A percentile compares a stretch with the other conserved stretches of the same genome.
Conservation (phyloP, 2,329 filamentous ascomycete species). For the Ophiocordyceps camponoti-saundersi region DNA sequence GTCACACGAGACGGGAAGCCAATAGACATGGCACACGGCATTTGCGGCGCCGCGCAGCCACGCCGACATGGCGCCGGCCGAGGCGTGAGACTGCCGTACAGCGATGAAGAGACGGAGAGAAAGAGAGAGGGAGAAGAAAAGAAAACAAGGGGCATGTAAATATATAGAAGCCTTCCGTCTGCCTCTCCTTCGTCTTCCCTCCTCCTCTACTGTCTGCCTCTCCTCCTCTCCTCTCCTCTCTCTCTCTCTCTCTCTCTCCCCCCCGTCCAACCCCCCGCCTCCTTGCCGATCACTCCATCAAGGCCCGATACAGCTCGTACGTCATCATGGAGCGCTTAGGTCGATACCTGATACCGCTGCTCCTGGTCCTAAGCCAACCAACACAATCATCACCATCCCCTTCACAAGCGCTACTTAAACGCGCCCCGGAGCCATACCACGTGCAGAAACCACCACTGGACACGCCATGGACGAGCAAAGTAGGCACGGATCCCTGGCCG, state of each 20-base stretch:
- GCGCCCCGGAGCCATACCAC: conserved; percentile 13
- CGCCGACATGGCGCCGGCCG: background rate
- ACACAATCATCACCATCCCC: background rate
- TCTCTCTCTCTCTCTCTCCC: background rate
- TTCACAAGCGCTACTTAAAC: background rate
- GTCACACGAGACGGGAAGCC: too few relatives aligned
- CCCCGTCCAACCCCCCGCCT: too few relatives aligned
- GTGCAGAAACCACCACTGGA: conserved; percentile 24
- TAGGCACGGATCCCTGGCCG: conserved; percentile 37
- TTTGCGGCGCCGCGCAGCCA: background rate
- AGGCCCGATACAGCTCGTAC: too few relatives aligned
- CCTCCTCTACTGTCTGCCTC: background rate
- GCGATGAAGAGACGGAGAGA: background rate
- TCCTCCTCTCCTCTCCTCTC: background rate
- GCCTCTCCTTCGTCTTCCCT: too few relatives aligned
- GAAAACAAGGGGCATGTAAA: too few relatives aligned
- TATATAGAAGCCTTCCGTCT: background rate
- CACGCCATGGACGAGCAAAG: conserved; percentile 33
- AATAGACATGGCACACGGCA: background rate
- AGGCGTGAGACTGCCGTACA: background rate
- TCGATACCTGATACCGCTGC: background rate
- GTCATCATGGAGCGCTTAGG: background rate
- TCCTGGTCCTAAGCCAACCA: background rate
- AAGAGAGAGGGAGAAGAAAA: too few relatives aligned
- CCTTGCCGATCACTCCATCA: background rate